Conservation (phyloP, 2,329 filamentous ascomycete genomes). For the Aspergillus sp. region DNA sequence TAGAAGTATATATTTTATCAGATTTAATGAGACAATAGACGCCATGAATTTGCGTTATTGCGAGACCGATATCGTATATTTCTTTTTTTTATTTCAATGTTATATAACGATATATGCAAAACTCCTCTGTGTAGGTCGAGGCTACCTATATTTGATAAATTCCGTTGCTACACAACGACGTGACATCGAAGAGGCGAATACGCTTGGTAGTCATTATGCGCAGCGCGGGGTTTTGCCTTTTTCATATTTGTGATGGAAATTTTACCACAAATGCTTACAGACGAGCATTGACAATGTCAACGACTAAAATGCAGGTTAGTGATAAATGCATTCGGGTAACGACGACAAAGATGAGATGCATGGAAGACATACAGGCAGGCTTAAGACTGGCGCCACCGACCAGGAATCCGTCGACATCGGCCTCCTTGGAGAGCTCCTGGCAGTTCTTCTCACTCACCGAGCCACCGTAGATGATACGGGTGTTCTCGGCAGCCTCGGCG, state of each 20-base stretch:
- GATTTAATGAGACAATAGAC: neutral
- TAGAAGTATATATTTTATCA: conserved; percentile 7
- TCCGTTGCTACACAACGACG: neutral
- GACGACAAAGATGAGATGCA: conserved; percentile 14
- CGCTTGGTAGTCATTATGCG: neutral
- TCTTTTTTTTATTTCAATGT: neutral
- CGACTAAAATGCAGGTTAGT: conserved; percentile 44
- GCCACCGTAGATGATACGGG: conserved; percentile 93
- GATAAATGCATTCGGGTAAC: conserved; percentile 7
- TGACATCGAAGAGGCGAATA: neutral
- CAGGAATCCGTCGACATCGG: conserved; percentile 96
- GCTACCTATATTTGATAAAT: neutral
- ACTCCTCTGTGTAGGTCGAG: neutral
- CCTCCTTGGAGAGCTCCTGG: conserved; percentile 83
- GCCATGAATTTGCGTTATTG: neutral
- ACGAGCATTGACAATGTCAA: conserved; percentile 69
- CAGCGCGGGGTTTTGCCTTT: neutral
- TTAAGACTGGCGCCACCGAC: conserved; percentile 96
- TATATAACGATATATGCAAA: neutral
- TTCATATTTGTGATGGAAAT: neutral
- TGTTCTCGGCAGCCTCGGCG: conserved; percentile 75
- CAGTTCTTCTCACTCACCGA: conserved; percentile 99
- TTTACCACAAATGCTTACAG: conserved; percentile 32
- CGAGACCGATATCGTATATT: neutral
- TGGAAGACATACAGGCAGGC: conserved; percentile 72